phyloP scores from a whole-genome alignment of 371 early-diverging fungal genomes.

The Mortierella sp. region DNA sequence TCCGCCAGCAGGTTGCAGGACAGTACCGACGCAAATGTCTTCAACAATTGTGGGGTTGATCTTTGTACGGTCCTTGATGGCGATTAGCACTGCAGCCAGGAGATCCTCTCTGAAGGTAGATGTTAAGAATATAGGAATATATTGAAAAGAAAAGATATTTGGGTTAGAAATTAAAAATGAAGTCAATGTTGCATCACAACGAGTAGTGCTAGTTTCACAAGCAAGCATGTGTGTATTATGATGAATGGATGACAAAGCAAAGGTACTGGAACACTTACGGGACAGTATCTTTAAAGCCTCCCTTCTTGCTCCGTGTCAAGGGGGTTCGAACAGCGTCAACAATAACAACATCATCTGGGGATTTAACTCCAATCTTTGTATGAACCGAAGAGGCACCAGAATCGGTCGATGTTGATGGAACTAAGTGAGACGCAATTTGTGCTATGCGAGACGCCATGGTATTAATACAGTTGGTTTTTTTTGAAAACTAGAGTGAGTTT shows the following conservation, averaged over 20 bases:
- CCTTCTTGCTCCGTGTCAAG: slow-evolving; percentile 92
- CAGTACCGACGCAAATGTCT: slow-evolving; percentile 96
- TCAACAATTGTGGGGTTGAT: slow-evolving; percentile 92
- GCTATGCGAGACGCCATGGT: slow-evolving; percentile 76
- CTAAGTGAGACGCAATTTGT: slow-evolving; percentile 81
- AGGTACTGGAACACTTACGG: slow-evolving; percentile 34
- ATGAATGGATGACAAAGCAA: background rate
- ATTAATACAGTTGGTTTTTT: no score
- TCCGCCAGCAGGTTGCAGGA: slow-evolving; percentile 93
- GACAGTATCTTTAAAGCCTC: slow-evolving; percentile 93
- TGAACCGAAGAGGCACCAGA: slow-evolving; percentile 57
- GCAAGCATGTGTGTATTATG: no score
- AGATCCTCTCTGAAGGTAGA: slow-evolving; percentile 73
- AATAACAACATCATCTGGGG: slow-evolving; percentile 89
- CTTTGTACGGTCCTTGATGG: slow-evolving; percentile 80
- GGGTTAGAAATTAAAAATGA: no score
- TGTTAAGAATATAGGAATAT: background rate
- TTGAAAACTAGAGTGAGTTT: no score
- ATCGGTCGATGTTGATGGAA: slow-evolving; percentile 64
- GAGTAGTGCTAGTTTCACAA: no score
- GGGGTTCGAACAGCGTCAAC: slow-evolving; percentile 93
- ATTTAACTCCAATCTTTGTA: slow-evolving; percentile 83
- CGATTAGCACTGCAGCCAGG: slow-evolving; percentile 89
- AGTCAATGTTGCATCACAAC: no score
- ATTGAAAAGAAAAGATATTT: background rate